Evolutionary conservation across 2,329 filamentous ascomycete species (phyloP), one percentile per base, ranked within the genome.

Genomic region (Fusarium vanettenii): DNA sequence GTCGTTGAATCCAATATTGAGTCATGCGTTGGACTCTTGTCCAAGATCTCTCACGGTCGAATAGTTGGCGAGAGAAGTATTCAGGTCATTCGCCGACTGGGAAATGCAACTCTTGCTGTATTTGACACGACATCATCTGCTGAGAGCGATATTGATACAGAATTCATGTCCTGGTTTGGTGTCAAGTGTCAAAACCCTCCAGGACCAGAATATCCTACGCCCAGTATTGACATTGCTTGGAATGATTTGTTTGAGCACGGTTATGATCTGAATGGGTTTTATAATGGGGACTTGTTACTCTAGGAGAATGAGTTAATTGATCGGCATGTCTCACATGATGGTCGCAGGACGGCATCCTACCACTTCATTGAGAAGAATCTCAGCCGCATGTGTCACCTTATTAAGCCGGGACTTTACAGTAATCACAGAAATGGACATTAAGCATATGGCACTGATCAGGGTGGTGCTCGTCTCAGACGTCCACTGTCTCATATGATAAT

Each of bases 141-240:
- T 6, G 75, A 70, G 16, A 75, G 63, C 3, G 75, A 76, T 8
- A 72, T 77, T 6, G 75, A 77, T 45, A 77, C 73, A 1, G 75
- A 77, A 29, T 77, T 77, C 37, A 77, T 77, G 75, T 78, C 75
- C 6, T 77, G 75, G 75, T 77, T 77, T 37, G 75, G 75, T 14
- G 71, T 77, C 6, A 76, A 74, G 10, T 69, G 71, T 27, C 75
- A 76, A 14, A 74, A 77, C 7, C 71, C 73, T 3, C 71, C 67
- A 4, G 61, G 71, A 6, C 75, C 69, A 1, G 75, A 77, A 35
- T 73, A 76, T 48, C 73, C 75, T 9, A 77, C 75, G 2, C 73
- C 75, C 2, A 77, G 71, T 8, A 78, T 77, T 33, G 75, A 77
- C 11, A 69, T 75, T 7, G 75, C 75, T 0, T 77, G 75, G 75